phyloP scores from a whole-genome alignment of 306 rosid genomes.

The Malus domestica region ASM211411v1 NC_041802.1:31807001-31807500 shows the following conservation, averaged over 20 bases:
- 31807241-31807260: neutral
- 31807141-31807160: neutral
- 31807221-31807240: neutral
- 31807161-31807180: neutral
- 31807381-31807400: neutral
- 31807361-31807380: neutral
- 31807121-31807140: neutral
- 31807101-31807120: neutral
- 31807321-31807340: too few species aligned
- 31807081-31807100: neutral
- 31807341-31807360: neutral
- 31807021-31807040: neutral
- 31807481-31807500: too few species aligned
- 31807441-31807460: too few species aligned
- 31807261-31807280: conserved; percentile 2
- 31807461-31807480: too few species aligned
- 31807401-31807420: neutral
- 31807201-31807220: neutral
- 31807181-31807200: neutral
- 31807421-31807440: neutral
- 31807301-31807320: too few species aligned
- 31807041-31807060: neutral
- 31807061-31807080: neutral
- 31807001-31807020: neutral
- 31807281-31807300: neutral